Conservation (phyloP, 257 asterid genomes). For the Salvia miltiorrhiza region DNA sequence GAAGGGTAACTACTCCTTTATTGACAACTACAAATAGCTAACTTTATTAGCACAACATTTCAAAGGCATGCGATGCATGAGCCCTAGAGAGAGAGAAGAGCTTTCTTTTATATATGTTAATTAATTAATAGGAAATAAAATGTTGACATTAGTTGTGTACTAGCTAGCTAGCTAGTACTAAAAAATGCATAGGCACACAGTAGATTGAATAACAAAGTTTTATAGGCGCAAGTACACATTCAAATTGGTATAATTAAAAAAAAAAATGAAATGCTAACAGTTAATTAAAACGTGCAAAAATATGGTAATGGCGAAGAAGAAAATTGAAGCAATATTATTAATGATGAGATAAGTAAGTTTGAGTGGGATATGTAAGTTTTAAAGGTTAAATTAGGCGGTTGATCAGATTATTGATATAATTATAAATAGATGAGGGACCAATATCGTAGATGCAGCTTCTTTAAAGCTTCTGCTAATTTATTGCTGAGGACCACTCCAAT, state of each 20-base stretch:
- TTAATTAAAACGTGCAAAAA: background rate
- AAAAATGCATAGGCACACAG: background rate
- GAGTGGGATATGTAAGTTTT: background rate
- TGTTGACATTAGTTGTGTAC: slow-evolving; percentile 1
- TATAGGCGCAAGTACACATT: background rate
- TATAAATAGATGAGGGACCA: slow-evolving; percentile 64
- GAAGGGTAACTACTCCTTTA: slow-evolving; percentile 32
- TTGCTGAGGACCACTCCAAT: slow-evolving; percentile 60
- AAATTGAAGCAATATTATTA: background rate
- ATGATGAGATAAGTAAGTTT: background rate
- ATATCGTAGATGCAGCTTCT: slow-evolving; percentile 26
- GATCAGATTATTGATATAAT: slow-evolving; percentile 28
- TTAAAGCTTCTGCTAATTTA: slow-evolving; percentile 61
- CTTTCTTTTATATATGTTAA: no score
- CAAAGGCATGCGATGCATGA: slow-evolving; percentile 11
- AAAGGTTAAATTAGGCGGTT: slow-evolving; percentile 18
- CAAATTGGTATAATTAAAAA: background rate
- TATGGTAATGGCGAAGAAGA: background rate
- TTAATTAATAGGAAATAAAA: background rate
- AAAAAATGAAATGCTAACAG: no score
- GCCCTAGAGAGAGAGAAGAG: slow-evolving; percentile 23
- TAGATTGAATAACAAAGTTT: no score
- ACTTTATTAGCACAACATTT: slow-evolving; percentile 23
- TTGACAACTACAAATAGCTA: slow-evolving; percentile 30
- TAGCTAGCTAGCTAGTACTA: background rate